Evolutionary conservation across 2,329 filamentous ascomycete genomes (phyloP), one percentile per base, ranked within the genome.

Genomic region (Aurifilum marmelostoma): DNA sequence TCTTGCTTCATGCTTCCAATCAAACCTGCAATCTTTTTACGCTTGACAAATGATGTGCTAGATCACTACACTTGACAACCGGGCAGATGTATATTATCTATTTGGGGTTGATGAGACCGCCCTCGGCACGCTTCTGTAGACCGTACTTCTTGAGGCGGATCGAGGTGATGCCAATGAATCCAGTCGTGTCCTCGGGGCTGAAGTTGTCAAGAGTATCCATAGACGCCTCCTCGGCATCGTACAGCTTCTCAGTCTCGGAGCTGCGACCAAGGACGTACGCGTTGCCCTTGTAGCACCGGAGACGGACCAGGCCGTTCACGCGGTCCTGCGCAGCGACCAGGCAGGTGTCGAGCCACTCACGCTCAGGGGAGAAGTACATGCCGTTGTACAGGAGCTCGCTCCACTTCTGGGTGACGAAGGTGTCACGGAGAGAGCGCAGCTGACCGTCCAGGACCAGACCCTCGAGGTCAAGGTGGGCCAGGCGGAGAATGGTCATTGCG

Each of bases 261-360:
- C 77, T 81, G 60, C 85, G 82, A 71, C 81, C 81, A 21, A 85
- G 75, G 29, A 83, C 79, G 74, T 83, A 83, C 6, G 80, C 81
- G 69, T 76, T 76, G 68, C 83, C 80, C 76, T 81, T 81, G 76
- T 81, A 81, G 50, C 73, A 71, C 83, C 75, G 63, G 71, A 76
- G 73, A 68, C 72, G 72, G 59, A 76, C 75, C 68, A 74, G 68
- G 61, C 75, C 76, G 47, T 72, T 75, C 39, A 82, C 79, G 71
- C 82, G 82, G 80, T 87, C 85, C 78, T 91, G 89, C 62, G 82
- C 84, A 74, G 85, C 85, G 67, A 84, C 75, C 75, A 92, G 87
- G 73, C 85, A 87, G 78, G 89, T 87, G 83, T 94, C 84, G 70
- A 88, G 79, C 76, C 88, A 87, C 78, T 88, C 86, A 24, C 79